Evolutionary conservation across 805 yeast species (phyloP), one percentile per base, ranked within the genome.

Genomic region (Kodamaea fukazawae): DNA sequence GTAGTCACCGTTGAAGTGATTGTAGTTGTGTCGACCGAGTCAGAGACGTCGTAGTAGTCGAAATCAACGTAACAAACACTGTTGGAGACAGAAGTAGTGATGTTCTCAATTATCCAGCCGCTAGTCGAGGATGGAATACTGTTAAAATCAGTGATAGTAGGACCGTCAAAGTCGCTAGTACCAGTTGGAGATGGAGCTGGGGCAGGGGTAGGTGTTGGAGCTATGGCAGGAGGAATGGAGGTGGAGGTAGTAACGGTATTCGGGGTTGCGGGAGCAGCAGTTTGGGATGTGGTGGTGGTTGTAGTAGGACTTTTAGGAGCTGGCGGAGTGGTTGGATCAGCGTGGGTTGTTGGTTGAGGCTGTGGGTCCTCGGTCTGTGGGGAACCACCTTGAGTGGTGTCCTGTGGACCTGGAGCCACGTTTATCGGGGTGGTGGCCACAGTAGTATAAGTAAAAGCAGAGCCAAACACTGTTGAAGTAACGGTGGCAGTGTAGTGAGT

Each of bases 401-500:
- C 36, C 20, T 34, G 23, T 11, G 36, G n/a, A 34, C 36, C 30
- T 34, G 36, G 29, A 34, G 14, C 36, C 30, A 23, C 30, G 11
- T 16, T 12, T n/a, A 10, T 35, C n/a, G 70, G 65, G 18, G 67
- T 56, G 17, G 54, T 48, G 5, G 60, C 62, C 34, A 63, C 63
- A 4, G 70, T 65, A 18, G 67, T 58, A 48, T 50, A 67, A 20
- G 70, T 64, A 25, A 52, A 44, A 11, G 65, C 65, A 17, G 56
- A 49, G 15, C 73, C 73, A 40, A 62, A 60, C n/a, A 68, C 61
- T 12, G 71, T 67, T 2, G 64, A 58, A 4, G 74, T 69, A 29
- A 61, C 67, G 6, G 75, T 69, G 12, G 72, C 71, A 30, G 73
- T 69, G 50, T 67, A 68, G 20, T 58, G 54, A 16, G 73, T 69